phyloP scores from a whole-genome alignment of 2,329 filamentous ascomycete genomes.

The Stagonosporopsis cucurbitacearum region DNA sequence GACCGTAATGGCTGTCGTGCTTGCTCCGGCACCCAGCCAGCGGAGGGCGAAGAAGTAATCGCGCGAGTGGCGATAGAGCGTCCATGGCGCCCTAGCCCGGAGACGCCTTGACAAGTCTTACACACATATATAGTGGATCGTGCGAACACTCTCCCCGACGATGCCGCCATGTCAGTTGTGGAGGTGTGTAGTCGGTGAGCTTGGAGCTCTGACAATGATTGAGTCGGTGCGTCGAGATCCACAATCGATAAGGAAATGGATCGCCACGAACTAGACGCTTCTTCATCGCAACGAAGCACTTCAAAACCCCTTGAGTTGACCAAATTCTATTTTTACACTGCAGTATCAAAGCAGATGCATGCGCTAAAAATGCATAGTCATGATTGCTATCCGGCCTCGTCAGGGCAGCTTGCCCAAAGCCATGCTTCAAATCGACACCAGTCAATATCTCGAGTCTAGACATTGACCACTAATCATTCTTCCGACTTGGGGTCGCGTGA shows the following conservation, averaged over 20 bases:
- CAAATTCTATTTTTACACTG: neutral
- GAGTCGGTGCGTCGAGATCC: slow-evolving; percentile 22
- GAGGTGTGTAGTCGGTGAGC: neutral
- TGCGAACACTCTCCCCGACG: neutral
- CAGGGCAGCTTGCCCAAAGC: slow-evolving; percentile 1
- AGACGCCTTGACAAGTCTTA: slow-evolving; percentile 25
- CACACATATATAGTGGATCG: slow-evolving; percentile 25
- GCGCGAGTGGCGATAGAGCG: slow-evolving; percentile 12
- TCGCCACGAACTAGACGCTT: slow-evolving; percentile 4
- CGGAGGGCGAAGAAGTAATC: slow-evolving; percentile 20
- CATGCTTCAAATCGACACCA: neutral
- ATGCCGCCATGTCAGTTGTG: neutral
- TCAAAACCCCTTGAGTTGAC: neutral
- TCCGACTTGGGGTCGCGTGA: slow-evolving; percentile 35
- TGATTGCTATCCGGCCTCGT: slow-evolving; percentile 7
- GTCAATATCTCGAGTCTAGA: slow-evolving; percentile 11
- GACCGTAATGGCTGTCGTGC: neutral
- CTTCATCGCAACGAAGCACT: neutral
- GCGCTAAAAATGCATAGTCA: slow-evolving; percentile 10
- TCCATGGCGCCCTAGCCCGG: slow-evolving; percentile 8
- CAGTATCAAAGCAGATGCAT: neutral
- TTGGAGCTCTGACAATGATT: slow-evolving; percentile 20
- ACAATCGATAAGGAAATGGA: slow-evolving; percentile 17
- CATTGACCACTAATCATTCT: slow-evolving; percentile 36
- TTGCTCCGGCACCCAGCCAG: neutral